Conservation (phyloP, 148 eudicot species). For the Chenopodium berlandieri region DNA sequence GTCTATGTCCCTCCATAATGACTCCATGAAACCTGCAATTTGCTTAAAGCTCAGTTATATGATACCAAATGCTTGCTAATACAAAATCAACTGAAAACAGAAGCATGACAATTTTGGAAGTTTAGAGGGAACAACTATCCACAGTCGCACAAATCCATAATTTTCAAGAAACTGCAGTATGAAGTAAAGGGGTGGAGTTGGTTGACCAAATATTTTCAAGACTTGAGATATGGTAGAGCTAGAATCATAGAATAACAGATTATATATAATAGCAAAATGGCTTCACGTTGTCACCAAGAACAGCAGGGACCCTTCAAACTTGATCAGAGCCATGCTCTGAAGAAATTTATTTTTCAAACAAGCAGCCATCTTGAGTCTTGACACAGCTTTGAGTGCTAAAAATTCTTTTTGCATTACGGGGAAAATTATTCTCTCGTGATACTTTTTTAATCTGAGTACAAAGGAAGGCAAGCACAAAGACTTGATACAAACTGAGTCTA, state of each 20-base stretch:
- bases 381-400: background rate
- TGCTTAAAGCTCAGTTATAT: background rate
- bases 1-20: constrained; percentile 97
- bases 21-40: constrained; percentile 87
- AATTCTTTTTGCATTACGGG: background rate
- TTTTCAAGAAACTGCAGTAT: background rate
- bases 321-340: background rate
- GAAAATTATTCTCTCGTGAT: background rate
- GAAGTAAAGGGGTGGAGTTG: background rate
- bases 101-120: background rate
- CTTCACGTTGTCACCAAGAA: background rate
- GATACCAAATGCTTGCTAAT: background rate
- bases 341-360: background rate
- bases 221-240: background rate
- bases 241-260: background rate
- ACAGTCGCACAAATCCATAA: background rate
- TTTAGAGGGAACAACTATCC: background rate
- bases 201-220: background rate
- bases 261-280: background rate
- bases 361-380: background rate
- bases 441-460: background rate
- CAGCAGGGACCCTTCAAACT: background rate
- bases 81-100: background rate
- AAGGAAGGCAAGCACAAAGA: background rate
- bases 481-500: background rate